A percentile compares a stretch with the other conserved stretches of the same genome.
Evolutionary conservation across 225 moss, liverwort and hornwort species (phyloP).

Genomic region (Straminergon stramineum): DNA sequence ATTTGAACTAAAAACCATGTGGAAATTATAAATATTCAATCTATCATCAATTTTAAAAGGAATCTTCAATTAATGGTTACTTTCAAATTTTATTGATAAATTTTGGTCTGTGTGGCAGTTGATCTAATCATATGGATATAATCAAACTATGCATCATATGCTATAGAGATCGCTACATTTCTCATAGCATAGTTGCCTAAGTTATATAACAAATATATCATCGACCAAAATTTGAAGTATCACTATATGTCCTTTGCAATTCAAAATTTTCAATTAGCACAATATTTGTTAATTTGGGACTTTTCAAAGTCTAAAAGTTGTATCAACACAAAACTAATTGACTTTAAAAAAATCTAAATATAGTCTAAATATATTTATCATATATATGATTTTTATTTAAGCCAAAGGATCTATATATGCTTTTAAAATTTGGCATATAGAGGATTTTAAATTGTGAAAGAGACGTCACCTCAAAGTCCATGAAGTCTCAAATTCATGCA

Average conservation of each 20-base stretch:
- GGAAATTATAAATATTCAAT: not conserved
- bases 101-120: rapidly evolving
- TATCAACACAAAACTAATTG: not conserved
- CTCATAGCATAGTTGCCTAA: not conserved
- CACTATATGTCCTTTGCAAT: not conserved
- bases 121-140: not conserved
- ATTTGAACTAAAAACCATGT: not conserved
- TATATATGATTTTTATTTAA: not conserved
- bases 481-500: not conserved
- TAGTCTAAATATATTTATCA: not conserved
- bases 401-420: not conserved
- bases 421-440: not conserved
- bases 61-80: not conserved
- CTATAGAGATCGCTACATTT: not conserved
- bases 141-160: not conserved
- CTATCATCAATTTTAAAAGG: not conserved
- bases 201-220: not conserved
- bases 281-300: not conserved
- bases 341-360: not conserved
- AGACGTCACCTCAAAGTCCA: not conserved
- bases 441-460: not conserved
- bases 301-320: not conserved
- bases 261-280: not conserved
- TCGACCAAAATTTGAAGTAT: not conserved
- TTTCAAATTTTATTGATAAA: not conserved